Base-by-base conservation (phyloP, 208 protist genomes). In the Endotrypanum monterogeii region DNA sequence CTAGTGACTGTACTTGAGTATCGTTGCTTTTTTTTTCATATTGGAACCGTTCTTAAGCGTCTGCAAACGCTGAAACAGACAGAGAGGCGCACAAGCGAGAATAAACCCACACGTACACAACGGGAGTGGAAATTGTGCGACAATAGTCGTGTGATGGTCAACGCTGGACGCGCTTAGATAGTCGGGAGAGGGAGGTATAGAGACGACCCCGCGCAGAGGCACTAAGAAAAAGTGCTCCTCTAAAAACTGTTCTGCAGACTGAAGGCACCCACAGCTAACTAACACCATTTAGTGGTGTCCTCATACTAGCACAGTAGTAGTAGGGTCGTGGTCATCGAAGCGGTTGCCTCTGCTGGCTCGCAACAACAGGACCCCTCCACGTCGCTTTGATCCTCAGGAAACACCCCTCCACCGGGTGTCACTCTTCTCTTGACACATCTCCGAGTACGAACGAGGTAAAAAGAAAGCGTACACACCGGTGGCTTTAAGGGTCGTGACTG, bases 11-110 rank as follows among this genome's bases (percentile, higher is more conserved):
- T 46, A 46, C 58, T n/a, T 63, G 58, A 63, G 35, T 63, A 8
- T 41, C 44, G 30, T 63, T 63, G 58, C 37, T 63, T 63, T 63
- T 32, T 63, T 48, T 63, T 63, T 41, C 58, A 63, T 63, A 63
- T 63, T 35, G 20, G 28, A 8, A 28, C 58, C 58, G 58, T 63
- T 41, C 58, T 44, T 25, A 63, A 8, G 44, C 30, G 44, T 25
- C 44, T 54, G 48, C 63, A 39, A 54, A 68, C 44, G 63, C 12
- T 39, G 63, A 68, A 44, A 68, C n/a, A 68, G 8, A 68, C 11
- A 66, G 60, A 41, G 32, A 41, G 8, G 35, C 58, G 58, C 58
- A 63, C 35, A 46, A 8, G 35, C 20, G 57, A 25, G 28, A 60
- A 35, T 35, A 60, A 8, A 60, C 55, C n/a, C 55, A 62, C 28